Conservation (phyloP, 2,329 filamentous ascomycete genomes). For the Diaporthe citriasiana region DNA sequence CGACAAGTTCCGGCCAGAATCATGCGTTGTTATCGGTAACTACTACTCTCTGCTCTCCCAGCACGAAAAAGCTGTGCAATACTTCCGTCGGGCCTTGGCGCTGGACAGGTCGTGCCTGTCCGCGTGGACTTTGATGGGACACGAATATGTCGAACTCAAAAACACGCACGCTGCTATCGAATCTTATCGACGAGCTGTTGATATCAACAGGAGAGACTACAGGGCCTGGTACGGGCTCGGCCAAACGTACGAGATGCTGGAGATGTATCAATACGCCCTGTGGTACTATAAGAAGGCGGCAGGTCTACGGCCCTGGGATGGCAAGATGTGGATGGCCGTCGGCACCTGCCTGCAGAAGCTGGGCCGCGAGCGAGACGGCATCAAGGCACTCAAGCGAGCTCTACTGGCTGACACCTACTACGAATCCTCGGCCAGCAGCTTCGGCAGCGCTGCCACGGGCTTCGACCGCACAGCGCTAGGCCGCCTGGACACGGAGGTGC, state of each 20-base stretch:
- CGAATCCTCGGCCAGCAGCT: constrained; percentile 71
- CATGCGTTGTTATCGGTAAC: constrained; percentile 96
- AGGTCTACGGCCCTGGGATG: constrained; percentile 92
- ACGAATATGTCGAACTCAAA: constrained; percentile 98
- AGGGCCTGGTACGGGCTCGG: constrained; percentile 98
- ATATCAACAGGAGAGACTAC: constrained; percentile 96
- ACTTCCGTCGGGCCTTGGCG: constrained; percentile 93
- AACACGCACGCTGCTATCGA: constrained; percentile 99
- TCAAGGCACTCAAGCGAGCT: constrained; percentile 94
- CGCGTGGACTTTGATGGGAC: constrained; percentile 98
- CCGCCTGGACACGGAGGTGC: constrained; percentile 88
- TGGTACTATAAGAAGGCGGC: constrained; percentile 99
- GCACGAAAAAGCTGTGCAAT: constrained; percentile 98
- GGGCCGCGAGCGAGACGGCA: constrained; percentile 87
- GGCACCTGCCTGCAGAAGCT: constrained; percentile 93
- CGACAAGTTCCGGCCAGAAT: constrained; percentile 97
- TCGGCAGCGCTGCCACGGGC: constrained; percentile 60
- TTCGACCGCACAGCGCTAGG: constrained; percentile 64
- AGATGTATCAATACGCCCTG: constrained; percentile 97
- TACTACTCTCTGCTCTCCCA: constrained; percentile 96
- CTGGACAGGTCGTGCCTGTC: constrained; percentile 92
- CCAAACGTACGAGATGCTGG: constrained; percentile 96
- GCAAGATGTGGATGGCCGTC: constrained; percentile 99
- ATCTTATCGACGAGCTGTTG: constrained; percentile 93
- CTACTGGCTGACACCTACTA: constrained; percentile 90